Evolutionary conservation across 2,329 filamentous ascomycete genomes (phyloP), one percentile per base, ranked within the genome.

Genomic region (Cladophialophora psammophila): DNA sequence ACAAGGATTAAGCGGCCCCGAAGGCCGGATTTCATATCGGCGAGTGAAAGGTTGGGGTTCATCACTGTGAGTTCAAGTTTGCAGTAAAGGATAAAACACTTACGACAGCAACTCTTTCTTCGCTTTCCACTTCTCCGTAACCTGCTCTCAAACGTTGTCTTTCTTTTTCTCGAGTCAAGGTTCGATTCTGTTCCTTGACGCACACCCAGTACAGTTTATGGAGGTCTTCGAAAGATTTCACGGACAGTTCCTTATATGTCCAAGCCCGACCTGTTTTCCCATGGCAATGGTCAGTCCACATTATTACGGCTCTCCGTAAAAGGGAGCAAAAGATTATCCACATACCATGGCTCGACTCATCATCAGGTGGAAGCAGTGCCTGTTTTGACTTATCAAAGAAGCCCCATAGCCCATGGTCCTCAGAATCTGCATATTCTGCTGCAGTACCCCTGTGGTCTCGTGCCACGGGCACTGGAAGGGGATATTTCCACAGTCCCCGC

Each of bases 151-250:
- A 76, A 72, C 90, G 86, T 35, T 82, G 76, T 74, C 92, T 85
- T 82, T 96, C 93, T 65, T 84, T 79, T 61, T 84, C 84, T 72
- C 90, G 89, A 35, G 96, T 98, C n/a, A 88, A 85, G 73, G 98
- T 87, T 72, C 92, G 87, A 80, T 99, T 99, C 74, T 91, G 85
- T 82, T 99, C 95, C 81, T 92, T 93, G 67, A 91, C 86, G 78
- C 95, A 98, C 63, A 93, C 87, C 93, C 94, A 99, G 93, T 94
- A 99, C 75, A 99, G 84, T 69, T 85, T 84, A 79, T 98, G 94
- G 74, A 99, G 81, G 78, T 98, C 94, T 69, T 97, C 92, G 92
- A 93, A 99, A 70, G 90, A 93, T 82, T 97, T 97, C 70, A 87
- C 85, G 70, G 94, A 87, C 75, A 99, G 84, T 82, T 99, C 95